Base-by-base conservation (phyloP, 495 filamentous ascomycete species). In the Aspergillus nanangensis region DNA sequence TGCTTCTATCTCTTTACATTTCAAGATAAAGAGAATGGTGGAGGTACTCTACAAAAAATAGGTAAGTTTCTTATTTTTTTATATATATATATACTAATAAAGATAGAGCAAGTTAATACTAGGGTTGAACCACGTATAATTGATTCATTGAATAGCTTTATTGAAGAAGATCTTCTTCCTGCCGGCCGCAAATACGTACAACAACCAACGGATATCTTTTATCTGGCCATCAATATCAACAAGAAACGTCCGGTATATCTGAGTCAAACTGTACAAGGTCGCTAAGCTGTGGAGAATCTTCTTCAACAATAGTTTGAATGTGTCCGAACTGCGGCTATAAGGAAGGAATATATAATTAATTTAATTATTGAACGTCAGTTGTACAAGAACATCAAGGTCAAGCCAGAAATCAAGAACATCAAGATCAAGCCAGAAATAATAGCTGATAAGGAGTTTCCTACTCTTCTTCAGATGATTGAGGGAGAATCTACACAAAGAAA, bases 1-100 rank as follows among this genome's bases (percentile, higher is more conserved):
- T 5, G 25, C 5, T 29, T 29, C 25, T 29, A 29, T 29, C 25
- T 29, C 11, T 7, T 29, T 7, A 11, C 5, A 11, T 29, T 29
- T 29, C 25, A 29, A 11, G 25, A 29, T 29, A 11, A 29, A 11
- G 25, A 11, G 7, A 29, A 5, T 11, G 11, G 11, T 29, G 25
- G 25, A 29, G 7, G 11, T 5, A 11, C 25, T 29, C 32, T 35
- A 35, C n/a, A 18, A 18, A 9, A 8, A 20, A 17, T 38, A 38
- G 15, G 15, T 38, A 38, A n/a, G n/a, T n/a, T 38, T 8, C 14
- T 38, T 21, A 17, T 14, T 20, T 20, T 21, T 18, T 18, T 18
- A 18, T 38, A 38, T 38, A 38, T 18, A 5, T 8, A 10, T 18
- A 38, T 38, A 38, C 36, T 38, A 38, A 38, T 38, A 18, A 38